phyloP scores from a whole-genome alignment of 148 eudicot species.

The Rhododendron vialii region DNA sequence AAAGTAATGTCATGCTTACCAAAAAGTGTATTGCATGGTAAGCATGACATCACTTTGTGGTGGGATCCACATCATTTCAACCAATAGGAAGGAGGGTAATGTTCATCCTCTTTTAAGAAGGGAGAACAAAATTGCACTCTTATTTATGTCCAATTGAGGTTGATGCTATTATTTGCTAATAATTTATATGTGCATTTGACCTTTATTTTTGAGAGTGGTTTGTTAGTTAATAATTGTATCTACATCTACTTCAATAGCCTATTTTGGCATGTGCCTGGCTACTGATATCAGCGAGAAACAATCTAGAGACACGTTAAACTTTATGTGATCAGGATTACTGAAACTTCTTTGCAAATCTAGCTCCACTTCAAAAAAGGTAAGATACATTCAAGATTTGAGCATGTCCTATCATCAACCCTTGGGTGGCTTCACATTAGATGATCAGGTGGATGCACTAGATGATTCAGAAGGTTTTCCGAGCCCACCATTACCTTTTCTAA shows the following conservation, averaged over 20 bases:
- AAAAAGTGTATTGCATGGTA: too few relatives aligned
- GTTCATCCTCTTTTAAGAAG: too few relatives aligned
- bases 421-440: neutral
- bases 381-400: neutral
- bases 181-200: neutral
- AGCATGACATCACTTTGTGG: too few relatives aligned
- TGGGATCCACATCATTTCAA: too few relatives aligned
- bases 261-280: neutral
- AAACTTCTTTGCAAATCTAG: neutral
- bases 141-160: neutral
- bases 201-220: neutral
- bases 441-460: neutral
- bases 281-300: neutral
- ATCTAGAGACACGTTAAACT: neutral
- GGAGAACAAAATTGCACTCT: neutral
- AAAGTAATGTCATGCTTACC: too few relatives aligned
- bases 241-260: neutral
- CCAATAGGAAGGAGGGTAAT: too few relatives aligned
- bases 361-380: neutral
- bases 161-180: neutral
- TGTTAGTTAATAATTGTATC: neutral
- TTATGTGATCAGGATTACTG: neutral
- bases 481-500: neutral
- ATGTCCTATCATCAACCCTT: neutral
- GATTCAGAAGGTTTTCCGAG: neutral